Evolutionary conservation across 1,284 basidiomycete genomes (phyloP).

Genomic region (Pseudozyma sp.): DNA sequence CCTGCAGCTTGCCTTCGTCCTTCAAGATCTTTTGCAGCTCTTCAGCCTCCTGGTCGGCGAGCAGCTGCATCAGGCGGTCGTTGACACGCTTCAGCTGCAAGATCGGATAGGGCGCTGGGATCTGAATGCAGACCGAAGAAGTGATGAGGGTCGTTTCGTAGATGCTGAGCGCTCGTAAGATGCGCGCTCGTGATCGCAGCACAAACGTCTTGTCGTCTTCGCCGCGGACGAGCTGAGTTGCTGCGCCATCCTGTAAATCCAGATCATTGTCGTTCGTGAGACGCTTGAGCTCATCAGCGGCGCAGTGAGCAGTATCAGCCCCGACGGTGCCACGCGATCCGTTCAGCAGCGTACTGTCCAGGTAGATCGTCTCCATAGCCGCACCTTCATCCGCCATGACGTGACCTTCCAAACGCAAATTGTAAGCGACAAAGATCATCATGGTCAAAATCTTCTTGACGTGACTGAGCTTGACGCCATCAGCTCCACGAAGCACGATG

Average conservation of each 20-base stretch:
- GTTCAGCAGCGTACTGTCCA: slow-evolving; percentile 37
- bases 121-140: slow-evolving; percentile 54
- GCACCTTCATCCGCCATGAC: slow-evolving; percentile 86
- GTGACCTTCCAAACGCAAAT: slow-evolving; percentile 92
- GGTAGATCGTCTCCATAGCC: slow-evolving; percentile 49
- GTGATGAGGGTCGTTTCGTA: slow-evolving; percentile 58
- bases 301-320: slow-evolving; percentile 20
- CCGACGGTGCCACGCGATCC: slow-evolving; percentile 39
- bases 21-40: slow-evolving; percentile 48
- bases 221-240: slow-evolving; percentile 23
- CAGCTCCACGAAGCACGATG: slow-evolving; percentile 89
- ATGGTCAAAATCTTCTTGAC: slow-evolving; percentile 94
- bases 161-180: slow-evolving; percentile 49
- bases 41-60: slow-evolving; percentile 44
- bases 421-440: slow-evolving; percentile 87
- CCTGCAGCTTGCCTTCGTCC: slow-evolving; percentile 46
- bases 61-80: slow-evolving; percentile 51
- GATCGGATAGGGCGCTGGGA: slow-evolving; percentile 54
- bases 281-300: slow-evolving; percentile 37
- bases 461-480: slow-evolving; percentile 80
- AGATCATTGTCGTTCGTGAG: slow-evolving; percentile 12
- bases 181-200: slow-evolving; percentile 33
- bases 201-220: slow-evolving; percentile 35
- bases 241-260: slow-evolving; percentile 17
- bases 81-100: slow-evolving; percentile 52